These are phyloP conservation scores for Ophiosphaerella herpotricha DNA, from an alignment of 2,329 filamentous ascomycete genomes.

Conservation along the genomic window DNA sequence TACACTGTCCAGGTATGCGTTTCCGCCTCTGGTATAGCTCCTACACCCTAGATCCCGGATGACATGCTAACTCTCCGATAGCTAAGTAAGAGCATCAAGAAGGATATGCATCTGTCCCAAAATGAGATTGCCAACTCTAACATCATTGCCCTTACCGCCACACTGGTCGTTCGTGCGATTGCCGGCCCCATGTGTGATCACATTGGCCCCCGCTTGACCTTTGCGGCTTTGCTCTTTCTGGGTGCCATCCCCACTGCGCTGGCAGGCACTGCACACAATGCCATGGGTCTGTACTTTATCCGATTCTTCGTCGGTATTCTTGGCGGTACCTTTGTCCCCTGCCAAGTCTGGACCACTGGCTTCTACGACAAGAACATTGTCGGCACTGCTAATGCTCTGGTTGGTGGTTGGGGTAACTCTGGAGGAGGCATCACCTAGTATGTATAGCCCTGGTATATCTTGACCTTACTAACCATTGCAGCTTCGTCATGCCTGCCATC, in stretches of 20 bases:
- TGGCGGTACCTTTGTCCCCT: constrained; percentile 79
- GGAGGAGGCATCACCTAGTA: constrained; percentile 86
- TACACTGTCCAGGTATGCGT: constrained; percentile 70
- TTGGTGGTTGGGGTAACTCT: constrained; percentile 83
- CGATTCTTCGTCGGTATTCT: constrained; percentile 83
- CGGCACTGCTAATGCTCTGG: constrained; percentile 83
- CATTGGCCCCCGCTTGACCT: constrained; percentile 80
- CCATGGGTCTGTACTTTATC: constrained; percentile 69
- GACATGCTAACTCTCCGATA: constrained; percentile 50
- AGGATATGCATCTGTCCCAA: constrained; percentile 73
- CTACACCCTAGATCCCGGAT: constrained; percentile 8
- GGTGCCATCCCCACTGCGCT: constrained; percentile 82
- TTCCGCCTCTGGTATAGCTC: constrained; percentile 72
- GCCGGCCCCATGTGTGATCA: constrained; percentile 84
- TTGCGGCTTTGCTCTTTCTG: constrained; percentile 74
- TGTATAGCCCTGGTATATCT: constrained; percentile 3
- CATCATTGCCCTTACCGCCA: constrained; percentile 71
- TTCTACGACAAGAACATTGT: constrained; percentile 95
- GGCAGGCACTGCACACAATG: constrained; percentile 74
- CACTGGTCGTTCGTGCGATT: constrained; percentile 73
- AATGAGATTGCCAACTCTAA: constrained; percentile 85
- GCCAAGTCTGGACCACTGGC: constrained; percentile 89
- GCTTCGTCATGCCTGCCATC: constrained; percentile 87
- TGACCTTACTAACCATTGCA: constrained; percentile 19
- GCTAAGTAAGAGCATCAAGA: constrained; percentile 67